Evolutionary conservation across 2,329 filamentous ascomycete species (phyloP), one percentile per base, ranked within the genome.

Genomic region (Apiospora aurea): DNA sequence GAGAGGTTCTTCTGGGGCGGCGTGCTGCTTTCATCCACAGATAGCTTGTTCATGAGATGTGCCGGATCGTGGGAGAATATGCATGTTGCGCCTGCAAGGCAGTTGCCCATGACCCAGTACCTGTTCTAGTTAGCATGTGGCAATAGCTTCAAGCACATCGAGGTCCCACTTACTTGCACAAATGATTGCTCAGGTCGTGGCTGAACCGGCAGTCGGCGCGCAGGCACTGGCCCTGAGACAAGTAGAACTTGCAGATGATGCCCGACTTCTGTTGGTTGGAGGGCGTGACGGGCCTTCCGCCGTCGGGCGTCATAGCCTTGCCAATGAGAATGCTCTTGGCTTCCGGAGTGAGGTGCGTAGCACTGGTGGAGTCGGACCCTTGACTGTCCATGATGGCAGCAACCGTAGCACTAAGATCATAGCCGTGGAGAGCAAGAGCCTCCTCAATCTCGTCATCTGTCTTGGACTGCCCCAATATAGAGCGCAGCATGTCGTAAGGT

Each of bases 51-150:
- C 83, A 97, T 91, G 18, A 98, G 88, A 76, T 94, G 90, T 1
- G 95, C 91, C 2, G 96, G 96, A 77, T 99, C 96, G 82, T 99
- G 96, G 18, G 96, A 98, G 84, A 99, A 99, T 73, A 97, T 94
- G 82, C 96, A 99, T 3, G 94, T 95, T 72, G 95, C 92, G 47
- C 96, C 96, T 26, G 96, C 96, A 46, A 99, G 88, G 80, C 96
- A 99, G 78, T 96, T 98, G 1, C 96, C 96, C 84, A 94, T 94
- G 70, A 99, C 88, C 94, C 95, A 99, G 81, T 98, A 98, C 81
- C 94, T 96, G 78, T 41, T 24, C 34, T 44, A 34, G 66, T 68
- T 47, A 68, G 66, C 66, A 47, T 29, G 64, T 80, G 92, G 94
- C 76, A 64, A 72, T 67, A 41, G 4, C 41, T 21, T 16, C 14